A percentile compares a stretch with the other conserved stretches of the same genome.
Evolutionary conservation across 768 basidiomycete genomes (phyloP).

Genomic region (Calvatia gigantea): DNA sequence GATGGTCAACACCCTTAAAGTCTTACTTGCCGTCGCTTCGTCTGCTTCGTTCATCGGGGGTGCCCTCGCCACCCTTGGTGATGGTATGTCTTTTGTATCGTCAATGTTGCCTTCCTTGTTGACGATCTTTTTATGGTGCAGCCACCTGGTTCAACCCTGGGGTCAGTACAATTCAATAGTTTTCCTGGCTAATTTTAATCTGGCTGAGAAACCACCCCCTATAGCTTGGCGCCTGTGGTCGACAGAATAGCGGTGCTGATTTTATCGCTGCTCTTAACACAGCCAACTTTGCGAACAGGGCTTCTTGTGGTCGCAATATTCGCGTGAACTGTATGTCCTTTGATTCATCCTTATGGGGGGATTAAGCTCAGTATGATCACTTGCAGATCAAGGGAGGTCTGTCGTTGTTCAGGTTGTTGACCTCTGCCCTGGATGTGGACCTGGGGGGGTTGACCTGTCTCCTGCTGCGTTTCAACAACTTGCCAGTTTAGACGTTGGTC

Average conservation of each 20-base stretch:
- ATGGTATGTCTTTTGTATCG: background rate
- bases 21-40: background rate
- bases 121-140: constrained; percentile 6
- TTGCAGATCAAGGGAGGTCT: constrained; percentile 22
- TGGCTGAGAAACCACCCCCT: background rate
- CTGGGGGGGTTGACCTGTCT: constrained; percentile 24
- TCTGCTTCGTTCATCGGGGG: background rate
- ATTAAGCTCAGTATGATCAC: background rate
- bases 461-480: constrained; percentile 23
- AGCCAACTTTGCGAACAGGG: constrained; percentile 15
- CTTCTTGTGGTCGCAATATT: constrained; percentile 20
- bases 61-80: background rate
- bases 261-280: constrained; percentile 22
- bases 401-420: constrained; percentile 23
- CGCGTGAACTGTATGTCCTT: constrained; percentile 20
- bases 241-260: constrained; percentile 17
- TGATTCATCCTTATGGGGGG: background rate
- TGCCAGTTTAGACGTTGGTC: constrained; percentile 21
- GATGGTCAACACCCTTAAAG: background rate
- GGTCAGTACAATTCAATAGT: constrained; percentile 8
- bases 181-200: background rate
- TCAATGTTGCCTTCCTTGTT: background rate
- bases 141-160: constrained; percentile 21
- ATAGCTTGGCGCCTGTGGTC: constrained; percentile 23
- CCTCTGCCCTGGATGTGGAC: constrained; percentile 26